Evolutionary conservation across 495 filamentous ascomycete genomes (phyloP), one percentile per base, ranked within the genome.

Genomic region (Letharia lupina): DNA sequence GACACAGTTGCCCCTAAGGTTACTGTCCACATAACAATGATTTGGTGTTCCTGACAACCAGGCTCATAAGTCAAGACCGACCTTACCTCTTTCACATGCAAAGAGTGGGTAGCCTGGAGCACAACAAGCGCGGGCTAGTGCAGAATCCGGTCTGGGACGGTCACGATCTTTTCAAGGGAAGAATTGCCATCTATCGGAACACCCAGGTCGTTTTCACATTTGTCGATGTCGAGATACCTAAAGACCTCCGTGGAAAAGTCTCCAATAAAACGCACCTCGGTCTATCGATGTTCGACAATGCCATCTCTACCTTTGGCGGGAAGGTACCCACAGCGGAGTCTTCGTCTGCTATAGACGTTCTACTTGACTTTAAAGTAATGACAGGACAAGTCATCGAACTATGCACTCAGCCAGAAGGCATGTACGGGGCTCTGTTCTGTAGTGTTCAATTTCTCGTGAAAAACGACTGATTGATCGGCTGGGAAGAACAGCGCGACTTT

Each of bases 391-490:
- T 63, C 3, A 47, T 63, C 18, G 61, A 63, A 37, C 61, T 40
- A 35, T 63, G 50, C 20, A n/a, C 41, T 7, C 61, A 63, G 33
- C 61, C 61, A n/a, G 28, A 63, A 45, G 61, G 13, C 45, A 31
- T 13, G 61, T n/a, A n/a, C n/a, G n/a, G n/a, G n/a, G n/a, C n/a
- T n/a, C n/a, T n/a, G n/a, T n/a, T n/a, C n/a, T n/a, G n/a, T 35
- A 45, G 40, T 41, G 44, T 63, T 20, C 44, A 44, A 23, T 47
- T 65, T n/a, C 63, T 65, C 13, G 8, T 48, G 7, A 59, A 65
- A 4, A n/a, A 48, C 20, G 63, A 65, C 31, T 50, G 63, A 31
- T 65, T 65, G 2, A 65, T 65, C 63, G 63, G 63, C n/a, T 65
- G 63, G 63, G 63, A 50, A 20, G 47, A 7, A 31, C 23, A 31